Conservation (phyloP, 768 basidiomycete species). For the Lactarius hengduanensis region DNA sequence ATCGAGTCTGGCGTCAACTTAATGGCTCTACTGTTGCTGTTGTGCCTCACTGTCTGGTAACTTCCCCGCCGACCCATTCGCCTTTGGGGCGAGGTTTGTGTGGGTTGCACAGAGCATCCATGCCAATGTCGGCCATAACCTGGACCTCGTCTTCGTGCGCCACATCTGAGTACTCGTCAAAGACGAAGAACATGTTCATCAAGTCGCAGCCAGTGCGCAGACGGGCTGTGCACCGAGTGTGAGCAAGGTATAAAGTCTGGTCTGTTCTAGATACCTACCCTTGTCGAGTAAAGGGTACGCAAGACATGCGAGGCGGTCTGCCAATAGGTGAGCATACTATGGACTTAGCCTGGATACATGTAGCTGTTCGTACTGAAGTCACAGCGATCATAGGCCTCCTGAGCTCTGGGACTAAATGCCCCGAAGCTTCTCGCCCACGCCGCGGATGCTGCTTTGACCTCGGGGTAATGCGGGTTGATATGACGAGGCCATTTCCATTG, state of each 20-base stretch:
- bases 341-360: background rate
- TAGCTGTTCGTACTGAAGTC: constrained; percentile 29
- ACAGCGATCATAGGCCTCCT: constrained; percentile 31
- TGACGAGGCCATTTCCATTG: constrained; percentile 33
- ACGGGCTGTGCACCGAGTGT: constrained; percentile 16
- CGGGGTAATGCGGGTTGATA: constrained; percentile 30
- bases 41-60: constrained; percentile 29
- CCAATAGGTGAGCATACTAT: background rate
- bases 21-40: background rate
- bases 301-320: constrained; percentile 31
- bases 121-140: constrained; percentile 28
- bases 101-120: constrained; percentile 31
- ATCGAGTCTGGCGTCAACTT: constrained; percentile 3
- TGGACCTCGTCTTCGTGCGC: constrained; percentile 26
- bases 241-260: background rate
- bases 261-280: constrained; percentile 14
- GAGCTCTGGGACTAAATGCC: constrained; percentile 30
- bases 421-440: constrained; percentile 31
- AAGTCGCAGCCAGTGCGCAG: constrained; percentile 31
- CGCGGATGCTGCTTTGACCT: constrained; percentile 29
- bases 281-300: constrained; percentile 30
- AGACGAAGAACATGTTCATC: constrained; percentile 34
- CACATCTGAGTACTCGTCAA: constrained; percentile 32
- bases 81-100: constrained; percentile 28
- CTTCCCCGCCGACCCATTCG: constrained; percentile 30